These are phyloP conservation scores for Amylostereum areolatum DNA, from an alignment of 1,284 basidiomycete genomes.

Conservation along the genomic window DNA sequence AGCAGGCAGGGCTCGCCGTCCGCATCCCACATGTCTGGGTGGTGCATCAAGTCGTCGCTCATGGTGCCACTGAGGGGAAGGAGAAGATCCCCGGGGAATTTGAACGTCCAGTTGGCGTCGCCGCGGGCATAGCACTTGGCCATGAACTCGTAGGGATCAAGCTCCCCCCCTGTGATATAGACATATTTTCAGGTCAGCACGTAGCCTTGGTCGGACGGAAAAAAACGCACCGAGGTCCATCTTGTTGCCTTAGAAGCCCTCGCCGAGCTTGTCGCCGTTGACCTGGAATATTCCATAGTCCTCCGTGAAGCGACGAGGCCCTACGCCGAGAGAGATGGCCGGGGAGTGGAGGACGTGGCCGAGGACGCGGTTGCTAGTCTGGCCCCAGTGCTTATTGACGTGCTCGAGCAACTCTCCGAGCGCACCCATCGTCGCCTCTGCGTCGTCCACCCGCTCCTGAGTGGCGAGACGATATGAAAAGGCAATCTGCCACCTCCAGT, in stretches of 20 bases:
- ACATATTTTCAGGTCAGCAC: constrained; percentile 13
- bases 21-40: constrained; percentile 15
- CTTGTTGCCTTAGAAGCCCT: constrained; percentile 14
- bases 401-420: constrained; percentile 12
- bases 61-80: constrained; percentile 12
- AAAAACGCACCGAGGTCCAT: constrained; percentile 18
- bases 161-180: constrained; percentile 24
- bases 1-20: constrained; percentile 15
- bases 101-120: constrained; percentile 19
- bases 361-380: constrained; percentile 20
- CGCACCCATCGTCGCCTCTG: constrained; percentile 9
- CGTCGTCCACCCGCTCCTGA: constrained; percentile 14
- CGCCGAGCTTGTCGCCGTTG: constrained; percentile 11
- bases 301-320: constrained; percentile 13
- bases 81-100: constrained; percentile 28
- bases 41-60: constrained; percentile 16
- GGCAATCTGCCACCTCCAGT: constrained; percentile 7
- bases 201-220: constrained; percentile 17
- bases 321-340: constrained; percentile 13
- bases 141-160: constrained; percentile 17
- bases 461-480: constrained; percentile 8
- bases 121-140: constrained; percentile 18
- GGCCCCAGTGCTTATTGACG: constrained; percentile 18
- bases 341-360: constrained; percentile 26
- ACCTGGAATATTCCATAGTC: constrained; percentile 15